A percentile compares a stretch with the other conserved stretches of the same genome.
These are phyloP conservation scores for Ophiostoma sp. DNA, from an alignment of 2,329 filamentous ascomycete species.

Conservation along the genomic window DNA sequence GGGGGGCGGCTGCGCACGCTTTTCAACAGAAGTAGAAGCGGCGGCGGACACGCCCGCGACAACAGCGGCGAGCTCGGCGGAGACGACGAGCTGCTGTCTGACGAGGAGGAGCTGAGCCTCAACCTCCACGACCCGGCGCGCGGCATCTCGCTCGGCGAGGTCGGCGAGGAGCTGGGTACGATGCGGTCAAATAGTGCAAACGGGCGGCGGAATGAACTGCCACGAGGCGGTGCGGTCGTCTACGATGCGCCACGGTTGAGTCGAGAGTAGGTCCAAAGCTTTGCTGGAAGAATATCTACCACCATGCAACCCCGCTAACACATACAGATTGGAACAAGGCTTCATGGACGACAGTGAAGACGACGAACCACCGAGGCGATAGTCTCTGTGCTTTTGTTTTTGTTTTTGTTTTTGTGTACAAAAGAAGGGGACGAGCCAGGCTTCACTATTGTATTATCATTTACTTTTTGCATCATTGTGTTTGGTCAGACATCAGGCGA, in stretches of 20 bases:
- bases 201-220: conserved; percentile 41
- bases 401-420: not conserved
- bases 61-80: conserved; percentile 36
- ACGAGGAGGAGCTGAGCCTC: conserved; percentile 40
- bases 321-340: conserved; percentile 42
- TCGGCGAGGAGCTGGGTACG: conserved; percentile 68
- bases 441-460: not conserved
- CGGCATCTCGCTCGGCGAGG: conserved; percentile 45
- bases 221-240: conserved; percentile 36
- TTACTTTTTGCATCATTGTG: not conserved
- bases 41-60: not conserved
- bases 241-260: conserved; percentile 66
- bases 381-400: too few relatives aligned
- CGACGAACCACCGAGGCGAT: conserved; percentile 32
- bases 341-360: conserved; percentile 51
- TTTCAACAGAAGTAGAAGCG: conserved; percentile 25
- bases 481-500: too few relatives aligned
- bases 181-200: conserved; percentile 45
- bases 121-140: not conserved
- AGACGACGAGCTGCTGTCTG: conserved; percentile 42
- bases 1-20: conserved; percentile 27
- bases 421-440: not conserved
- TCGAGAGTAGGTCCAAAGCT: conserved; percentile 65
- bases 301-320: not conserved
- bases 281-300: not conserved